Conservation (phyloP, 352 stramenopile species). For the Phytophthora capsici region DNA sequence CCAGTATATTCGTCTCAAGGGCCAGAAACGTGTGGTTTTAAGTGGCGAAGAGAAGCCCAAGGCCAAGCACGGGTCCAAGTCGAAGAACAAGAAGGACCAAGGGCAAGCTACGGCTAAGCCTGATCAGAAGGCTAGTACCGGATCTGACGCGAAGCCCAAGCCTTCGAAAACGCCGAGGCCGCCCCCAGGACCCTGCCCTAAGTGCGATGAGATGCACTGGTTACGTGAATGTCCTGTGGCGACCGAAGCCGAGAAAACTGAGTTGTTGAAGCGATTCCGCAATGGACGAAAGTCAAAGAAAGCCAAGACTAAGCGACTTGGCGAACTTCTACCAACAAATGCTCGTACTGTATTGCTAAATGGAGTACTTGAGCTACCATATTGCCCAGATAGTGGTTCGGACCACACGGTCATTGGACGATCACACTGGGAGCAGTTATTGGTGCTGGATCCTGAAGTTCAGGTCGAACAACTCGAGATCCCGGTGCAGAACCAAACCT, state of each 20-base stretch:
- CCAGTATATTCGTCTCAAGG: slow-evolving; percentile 1
- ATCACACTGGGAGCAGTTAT: slow-evolving; percentile 11
- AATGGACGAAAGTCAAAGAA: not conserved
- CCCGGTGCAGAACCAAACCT: slow-evolving; percentile 6
- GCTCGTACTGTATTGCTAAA: not conserved
- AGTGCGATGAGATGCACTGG: slow-evolving; percentile 19
- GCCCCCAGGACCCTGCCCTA: slow-evolving; percentile 6
- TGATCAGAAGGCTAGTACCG: not conserved
- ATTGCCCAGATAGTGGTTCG: slow-evolving; percentile 24
- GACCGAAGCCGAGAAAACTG: not conserved
- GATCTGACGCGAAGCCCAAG: too few species aligned
- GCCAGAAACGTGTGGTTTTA: not conserved
- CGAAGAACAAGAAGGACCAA: too few species aligned
- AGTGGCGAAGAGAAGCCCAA: not conserved
- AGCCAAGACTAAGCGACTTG: not conserved
- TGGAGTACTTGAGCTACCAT: slow-evolving; percentile 7
- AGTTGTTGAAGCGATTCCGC: not conserved
- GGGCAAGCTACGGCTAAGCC: not conserved
- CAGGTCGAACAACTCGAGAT: not conserved
- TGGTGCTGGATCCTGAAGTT: not conserved
- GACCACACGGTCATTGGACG: slow-evolving; percentile 9
- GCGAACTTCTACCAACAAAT: not conserved
- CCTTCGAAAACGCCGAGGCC: too few species aligned
- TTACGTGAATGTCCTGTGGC: not conserved
- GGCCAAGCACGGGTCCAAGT: not conserved